A percentile compares a stretch with the other conserved stretches of the same genome.
Conservation (phyloP, 306 rosid genomes). For the Fagus crenata region DNA sequence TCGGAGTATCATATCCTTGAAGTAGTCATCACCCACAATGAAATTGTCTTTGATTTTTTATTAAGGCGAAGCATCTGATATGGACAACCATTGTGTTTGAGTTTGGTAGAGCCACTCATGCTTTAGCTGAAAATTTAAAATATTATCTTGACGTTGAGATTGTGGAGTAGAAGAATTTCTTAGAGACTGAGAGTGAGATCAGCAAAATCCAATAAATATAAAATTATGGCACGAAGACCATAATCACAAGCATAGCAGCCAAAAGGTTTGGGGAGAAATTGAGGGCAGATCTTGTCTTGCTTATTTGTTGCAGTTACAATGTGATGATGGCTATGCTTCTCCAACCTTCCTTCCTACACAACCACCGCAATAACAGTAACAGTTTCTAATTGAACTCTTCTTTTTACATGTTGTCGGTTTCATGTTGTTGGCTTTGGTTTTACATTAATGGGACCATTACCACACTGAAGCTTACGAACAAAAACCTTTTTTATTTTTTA, state of each 20-base stretch:
- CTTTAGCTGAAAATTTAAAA: background rate
- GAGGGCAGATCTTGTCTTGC: background rate
- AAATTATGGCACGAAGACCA: too few species aligned
- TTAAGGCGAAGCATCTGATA: background rate
- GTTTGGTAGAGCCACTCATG: background rate
- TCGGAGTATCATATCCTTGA: background rate
- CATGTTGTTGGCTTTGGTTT: constrained; percentile 12
- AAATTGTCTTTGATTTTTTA: background rate
- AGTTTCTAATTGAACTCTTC: background rate
- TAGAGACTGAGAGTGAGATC: too few species aligned
- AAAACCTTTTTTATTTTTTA: too few species aligned
- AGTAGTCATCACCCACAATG: background rate
- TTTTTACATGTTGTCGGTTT: background rate
- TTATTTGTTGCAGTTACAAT: constrained; percentile 10
- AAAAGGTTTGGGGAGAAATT: background rate
- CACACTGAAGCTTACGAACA: background rate
- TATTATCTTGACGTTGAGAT: too few species aligned
- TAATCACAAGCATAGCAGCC: too few species aligned
- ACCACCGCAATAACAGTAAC: constrained; percentile 23
- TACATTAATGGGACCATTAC: constrained; percentile 1
- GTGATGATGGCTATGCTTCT: constrained; percentile 38
- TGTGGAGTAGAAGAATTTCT: too few species aligned
- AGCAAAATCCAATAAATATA: too few species aligned
- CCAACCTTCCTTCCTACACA: constrained; percentile 23
- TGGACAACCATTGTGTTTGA: background rate